These are phyloP conservation scores for Pogostemon cablin DNA, from an alignment of 257 asterid genomes.

Conservation along the genomic window DNA sequence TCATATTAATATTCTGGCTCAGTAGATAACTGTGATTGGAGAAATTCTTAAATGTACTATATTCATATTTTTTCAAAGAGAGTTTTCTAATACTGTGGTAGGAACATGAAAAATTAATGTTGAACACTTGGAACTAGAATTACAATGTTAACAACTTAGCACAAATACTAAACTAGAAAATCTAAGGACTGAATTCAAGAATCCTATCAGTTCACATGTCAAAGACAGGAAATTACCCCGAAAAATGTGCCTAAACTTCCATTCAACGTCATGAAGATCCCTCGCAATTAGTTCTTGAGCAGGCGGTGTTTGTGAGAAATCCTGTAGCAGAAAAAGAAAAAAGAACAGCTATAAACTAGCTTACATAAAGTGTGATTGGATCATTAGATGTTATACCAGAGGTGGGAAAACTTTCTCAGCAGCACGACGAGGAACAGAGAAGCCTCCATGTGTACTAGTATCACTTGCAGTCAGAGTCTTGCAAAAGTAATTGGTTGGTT, in stretches of 20 bases:
- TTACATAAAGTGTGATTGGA: slow-evolving; percentile 14
- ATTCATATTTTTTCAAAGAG: neutral
- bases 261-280: slow-evolving; percentile 94
- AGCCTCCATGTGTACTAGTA: slow-evolving; percentile 97
- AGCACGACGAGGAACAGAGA: slow-evolving; percentile 98
- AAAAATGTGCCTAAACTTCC: slow-evolving; percentile 97
- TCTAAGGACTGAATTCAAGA: neutral
- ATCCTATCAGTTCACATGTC: slow-evolving; percentile 14
- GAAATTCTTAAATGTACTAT: neutral
- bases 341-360: slow-evolving; percentile 27
- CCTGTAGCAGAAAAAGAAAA: slow-evolving; percentile 52
- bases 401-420: slow-evolving; percentile 99
- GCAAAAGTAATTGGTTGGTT: slow-evolving; percentile 93
- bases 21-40: neutral
- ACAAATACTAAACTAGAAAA: neutral
- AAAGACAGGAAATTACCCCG: slow-evolving; percentile 60
- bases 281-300: slow-evolving; percentile 95
- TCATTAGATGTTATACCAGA: slow-evolving; percentile 50
- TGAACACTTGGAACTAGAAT: neutral
- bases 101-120: neutral
- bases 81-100: too few species aligned
- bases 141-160: neutral
- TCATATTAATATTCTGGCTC: neutral
- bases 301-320: slow-evolving; percentile 95
- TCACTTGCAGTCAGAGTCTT: slow-evolving; percentile 98